Evolutionary conservation across 441 rosid species (phyloP).

Genomic region (Erodium texanum): DNA sequence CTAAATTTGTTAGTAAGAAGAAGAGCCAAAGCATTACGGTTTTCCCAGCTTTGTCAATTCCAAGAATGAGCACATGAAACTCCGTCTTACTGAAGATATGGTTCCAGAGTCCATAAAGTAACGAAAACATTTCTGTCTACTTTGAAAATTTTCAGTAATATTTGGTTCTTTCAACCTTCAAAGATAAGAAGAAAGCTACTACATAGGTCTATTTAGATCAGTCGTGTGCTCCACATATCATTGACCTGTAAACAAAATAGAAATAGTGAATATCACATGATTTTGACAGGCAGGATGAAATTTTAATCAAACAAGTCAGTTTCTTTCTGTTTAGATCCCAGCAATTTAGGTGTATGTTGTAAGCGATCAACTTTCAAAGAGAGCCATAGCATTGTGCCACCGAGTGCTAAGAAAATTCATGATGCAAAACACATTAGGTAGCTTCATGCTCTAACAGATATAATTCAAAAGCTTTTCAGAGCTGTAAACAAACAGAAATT

Average conservation of each 20-base stretch:
- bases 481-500: background rate
- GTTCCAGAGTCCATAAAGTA: constrained; percentile 87
- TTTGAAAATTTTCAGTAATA: constrained; percentile 10
- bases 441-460: background rate
- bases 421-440: background rate
- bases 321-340: background rate
- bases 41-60: constrained; percentile 93
- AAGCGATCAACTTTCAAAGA: background rate
- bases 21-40: constrained; percentile 42
- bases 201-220: constrained; percentile 11
- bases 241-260: background rate
- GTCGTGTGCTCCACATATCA: constrained; percentile 11
- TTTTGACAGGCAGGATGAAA: no score
- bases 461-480: no score
- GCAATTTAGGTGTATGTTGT: background rate
- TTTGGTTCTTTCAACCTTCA: constrained; percentile 21
- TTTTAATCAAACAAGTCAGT: no score
- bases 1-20: constrained; percentile 5
- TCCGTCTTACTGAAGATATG: constrained; percentile 77
- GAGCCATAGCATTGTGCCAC: background rate
- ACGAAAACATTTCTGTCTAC: constrained; percentile 73
- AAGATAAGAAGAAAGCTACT: constrained; percentile 10
- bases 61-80: constrained; percentile 92
- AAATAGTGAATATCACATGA: background rate
- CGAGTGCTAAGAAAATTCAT: background rate